Percentiles rank a stretch among this genome's conserved stretches.
phyloP scores from a whole-genome alignment of 2,329 filamentous ascomycete species.

The Penicillium glabrum region DNA sequence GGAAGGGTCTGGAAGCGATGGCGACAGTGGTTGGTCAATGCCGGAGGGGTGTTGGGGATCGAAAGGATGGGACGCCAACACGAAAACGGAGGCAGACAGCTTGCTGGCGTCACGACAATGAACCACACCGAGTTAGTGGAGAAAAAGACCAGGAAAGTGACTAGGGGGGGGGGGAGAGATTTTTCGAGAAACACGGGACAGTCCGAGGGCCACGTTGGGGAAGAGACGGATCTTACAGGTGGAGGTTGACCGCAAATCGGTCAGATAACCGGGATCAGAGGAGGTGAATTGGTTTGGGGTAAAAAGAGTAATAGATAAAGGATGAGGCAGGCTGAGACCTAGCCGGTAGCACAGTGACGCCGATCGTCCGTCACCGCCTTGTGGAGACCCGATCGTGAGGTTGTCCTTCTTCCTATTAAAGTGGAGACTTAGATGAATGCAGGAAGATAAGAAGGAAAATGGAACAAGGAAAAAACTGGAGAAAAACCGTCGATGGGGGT shows the following conservation, averaged over 20 bases:
- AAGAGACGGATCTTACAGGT: slow-evolving; percentile 33
- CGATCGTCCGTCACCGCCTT: slow-evolving; percentile 23
- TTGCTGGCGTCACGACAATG: slow-evolving; percentile 27
- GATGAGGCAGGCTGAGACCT: slow-evolving; percentile 8
- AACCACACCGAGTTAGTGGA: slow-evolving; percentile 12
- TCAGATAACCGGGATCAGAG: slow-evolving; percentile 12
- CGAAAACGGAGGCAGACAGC: slow-evolving; percentile 11
- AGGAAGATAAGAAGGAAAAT: background rate
- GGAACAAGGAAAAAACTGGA: background rate
- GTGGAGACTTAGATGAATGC: background rate
- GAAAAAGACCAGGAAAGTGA: slow-evolving; percentile 2
- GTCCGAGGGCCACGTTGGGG: slow-evolving; percentile 26
- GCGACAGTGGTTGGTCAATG: slow-evolving; percentile 2
- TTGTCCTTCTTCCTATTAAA: background rate
- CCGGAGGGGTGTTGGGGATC: background rate
- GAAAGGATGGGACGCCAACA: background rate
- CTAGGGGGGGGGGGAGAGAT: slow-evolving; percentile 7
- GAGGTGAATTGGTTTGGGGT: slow-evolving; percentile 10
- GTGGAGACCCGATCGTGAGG: slow-evolving; percentile 1
- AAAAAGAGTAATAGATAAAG: slow-evolving; percentile 9
- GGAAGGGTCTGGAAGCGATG: slow-evolving; percentile 20
- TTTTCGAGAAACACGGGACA: slow-evolving; percentile 12
- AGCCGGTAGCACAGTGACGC: slow-evolving; percentile 14
- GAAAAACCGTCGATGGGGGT: background rate
- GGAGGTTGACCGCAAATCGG: slow-evolving; percentile 16